Base-by-base conservation (phyloP, 768 basidiomycete genomes). In the Scleroderma citrinum region DNA sequence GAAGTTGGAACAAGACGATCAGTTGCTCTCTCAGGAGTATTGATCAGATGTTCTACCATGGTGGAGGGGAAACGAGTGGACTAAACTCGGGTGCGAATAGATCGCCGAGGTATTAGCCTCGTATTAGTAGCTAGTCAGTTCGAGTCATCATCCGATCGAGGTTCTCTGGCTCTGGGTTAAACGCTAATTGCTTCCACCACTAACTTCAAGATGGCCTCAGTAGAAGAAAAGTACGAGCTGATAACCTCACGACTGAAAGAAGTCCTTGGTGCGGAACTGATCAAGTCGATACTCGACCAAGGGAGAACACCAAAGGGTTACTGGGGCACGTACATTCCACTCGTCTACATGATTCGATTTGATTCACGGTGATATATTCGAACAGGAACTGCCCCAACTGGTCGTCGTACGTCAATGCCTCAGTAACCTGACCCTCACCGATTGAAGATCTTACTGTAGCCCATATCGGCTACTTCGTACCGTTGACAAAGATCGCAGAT, bases 381-480 rank as follows among this genome's bases (percentile, higher is more conserved):
- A 51, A 36, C 58, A 96, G 95, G 95, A 44, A 86, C 90, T 17
- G 92, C 95, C 17, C 83, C 93, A 1, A 98, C 95, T 7, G 95
- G 95, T 57, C 71, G 92, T 72, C 95, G 93, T 97, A 67, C 70
- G 90, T 70, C 37, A 14, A 37, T 35, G 11, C 37, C 47, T 17
- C 24, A 24, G 21, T 6, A 17, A 3, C 31, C 12, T n/a, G 36
- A 29, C 1, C 10, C 32, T 10, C 38, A 12, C 6, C 13, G 39
- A 7, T 21, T 23, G 23, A 6, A 47, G 43, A 48, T 49, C 41
- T 44, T 50, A 46, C n/a, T 10, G 21, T 59, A 98, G 95, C 95
- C 7, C 96, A 98, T 60, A 86, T 98, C 50, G 96, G 91, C 6
- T 99, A 99, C 76, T 95, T 96, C 64, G 95, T 95, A 0, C 83